Percentiles rank a stretch among this genome's conserved stretches.
Evolutionary conservation across 306 rosid species (phyloP).

Genomic region (Cucumis cinereus): DNA sequence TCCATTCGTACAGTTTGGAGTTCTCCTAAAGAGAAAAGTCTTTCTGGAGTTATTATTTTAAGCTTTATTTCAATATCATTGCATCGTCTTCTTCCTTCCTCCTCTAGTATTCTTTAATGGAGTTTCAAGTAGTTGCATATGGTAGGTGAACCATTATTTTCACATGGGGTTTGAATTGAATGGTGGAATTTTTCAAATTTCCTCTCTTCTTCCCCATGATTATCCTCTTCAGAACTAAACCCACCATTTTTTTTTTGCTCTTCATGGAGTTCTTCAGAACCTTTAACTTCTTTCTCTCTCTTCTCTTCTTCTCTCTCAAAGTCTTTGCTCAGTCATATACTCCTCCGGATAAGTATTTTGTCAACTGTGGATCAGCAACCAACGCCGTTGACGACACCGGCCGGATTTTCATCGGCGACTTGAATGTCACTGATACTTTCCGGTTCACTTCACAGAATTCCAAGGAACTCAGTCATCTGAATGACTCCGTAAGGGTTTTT

Average conservation of each 20-base stretch:
- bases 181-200: too few species aligned
- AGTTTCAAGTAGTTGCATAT: too few species aligned
- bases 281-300: background rate
- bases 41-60: too few species aligned
- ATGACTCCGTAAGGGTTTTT: conserved; percentile 24
- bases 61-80: too few species aligned
- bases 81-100: too few species aligned
- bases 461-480: background rate
- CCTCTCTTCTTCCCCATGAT: too few species aligned
- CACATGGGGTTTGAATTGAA: too few species aligned
- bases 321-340: background rate
- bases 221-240: background rate
- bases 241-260: background rate
- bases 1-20: too few species aligned
- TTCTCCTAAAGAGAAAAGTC: too few species aligned
- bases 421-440: conserved; percentile 1
- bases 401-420: conserved; percentile 23
- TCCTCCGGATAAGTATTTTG: background rate
- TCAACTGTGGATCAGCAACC: background rate
- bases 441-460: background rate
- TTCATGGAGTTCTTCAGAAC: background rate
- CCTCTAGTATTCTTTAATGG: too few species aligned
- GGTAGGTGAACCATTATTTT: too few species aligned
- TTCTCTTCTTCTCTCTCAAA: background rate
- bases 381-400: background rate